These are phyloP conservation scores for Lonicera japonica DNA, from an alignment of 129 eudicot genomes.

Conservation along the genomic window DNA sequence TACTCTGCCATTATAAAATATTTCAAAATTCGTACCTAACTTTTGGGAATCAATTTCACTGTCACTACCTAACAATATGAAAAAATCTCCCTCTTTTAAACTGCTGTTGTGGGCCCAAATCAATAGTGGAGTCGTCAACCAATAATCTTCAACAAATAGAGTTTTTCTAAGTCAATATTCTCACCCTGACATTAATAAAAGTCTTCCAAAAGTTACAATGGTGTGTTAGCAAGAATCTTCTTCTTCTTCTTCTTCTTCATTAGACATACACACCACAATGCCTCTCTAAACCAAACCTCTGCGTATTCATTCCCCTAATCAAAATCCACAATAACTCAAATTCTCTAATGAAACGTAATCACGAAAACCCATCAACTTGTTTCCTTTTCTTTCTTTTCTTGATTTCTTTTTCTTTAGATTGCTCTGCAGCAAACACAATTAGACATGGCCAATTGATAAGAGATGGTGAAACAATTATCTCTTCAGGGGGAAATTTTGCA, in stretches of 20 bases:
- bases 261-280: not conserved
- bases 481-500: conserved; percentile 15
- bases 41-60: not conserved
- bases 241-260: no score
- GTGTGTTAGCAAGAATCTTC: not conserved
- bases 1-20: no score
- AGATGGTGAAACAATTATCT: conserved; percentile 31
- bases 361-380: conserved; percentile 8
- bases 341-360: conserved; percentile 21
- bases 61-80: no score
- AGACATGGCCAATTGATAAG: conserved; percentile 16
- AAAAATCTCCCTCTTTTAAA: not conserved
- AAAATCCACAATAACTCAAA: not conserved
- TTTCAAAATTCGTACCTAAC: not conserved
- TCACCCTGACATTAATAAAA: not conserved
- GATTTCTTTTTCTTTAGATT: conserved; percentile 8
- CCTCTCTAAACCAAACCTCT: not conserved
- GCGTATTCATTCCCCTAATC: not conserved
- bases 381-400: conserved; percentile 1
- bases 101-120: not conserved
- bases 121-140: conserved; percentile 9
- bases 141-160: conserved; percentile 8
- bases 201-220: not conserved
- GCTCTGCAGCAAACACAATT: conserved; percentile 19
- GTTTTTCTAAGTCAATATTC: conserved; percentile 1